phyloP scores from a whole-genome alignment of 106 monocot genomes.

The Gastrodia elata region DNA sequence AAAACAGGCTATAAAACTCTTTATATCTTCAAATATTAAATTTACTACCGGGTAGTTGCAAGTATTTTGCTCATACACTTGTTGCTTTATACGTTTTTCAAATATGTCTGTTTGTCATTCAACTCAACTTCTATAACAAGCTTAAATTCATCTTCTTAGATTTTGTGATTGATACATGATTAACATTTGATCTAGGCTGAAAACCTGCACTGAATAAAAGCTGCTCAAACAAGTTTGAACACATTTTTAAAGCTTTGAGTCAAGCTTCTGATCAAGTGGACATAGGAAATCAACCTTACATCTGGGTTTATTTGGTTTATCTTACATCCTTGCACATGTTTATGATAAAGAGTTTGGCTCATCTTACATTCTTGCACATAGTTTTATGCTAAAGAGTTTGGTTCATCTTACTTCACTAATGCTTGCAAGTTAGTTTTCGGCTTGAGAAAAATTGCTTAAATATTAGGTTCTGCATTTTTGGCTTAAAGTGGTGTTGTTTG shows the following conservation, averaged over 20 bases:
- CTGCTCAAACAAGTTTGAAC: neutral
- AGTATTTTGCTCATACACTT: neutral
- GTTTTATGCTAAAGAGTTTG: neutral
- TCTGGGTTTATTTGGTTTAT: neutral
- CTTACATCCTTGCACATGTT: neutral
- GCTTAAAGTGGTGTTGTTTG: neutral
- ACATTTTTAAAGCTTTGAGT: neutral
- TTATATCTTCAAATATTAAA: neutral
- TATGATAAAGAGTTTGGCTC: neutral
- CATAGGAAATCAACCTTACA: neutral
- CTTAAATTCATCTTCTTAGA: neutral
- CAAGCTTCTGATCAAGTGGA: neutral
- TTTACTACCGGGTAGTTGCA: neutral
- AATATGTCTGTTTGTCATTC: neutral
- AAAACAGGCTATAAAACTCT: neutral
- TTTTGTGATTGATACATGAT: neutral
- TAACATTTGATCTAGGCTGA: neutral
- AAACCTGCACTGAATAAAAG: neutral
- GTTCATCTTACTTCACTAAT: neutral
- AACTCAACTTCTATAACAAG: conserved; percentile 1
- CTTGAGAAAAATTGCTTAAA: neutral
- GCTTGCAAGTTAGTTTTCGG: neutral
- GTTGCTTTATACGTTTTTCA: neutral
- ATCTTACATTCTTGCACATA: neutral
- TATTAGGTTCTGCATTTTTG: neutral